Conservation (phyloP, 257 asterid species). For the Cynanchum wilfordii region DNA sequence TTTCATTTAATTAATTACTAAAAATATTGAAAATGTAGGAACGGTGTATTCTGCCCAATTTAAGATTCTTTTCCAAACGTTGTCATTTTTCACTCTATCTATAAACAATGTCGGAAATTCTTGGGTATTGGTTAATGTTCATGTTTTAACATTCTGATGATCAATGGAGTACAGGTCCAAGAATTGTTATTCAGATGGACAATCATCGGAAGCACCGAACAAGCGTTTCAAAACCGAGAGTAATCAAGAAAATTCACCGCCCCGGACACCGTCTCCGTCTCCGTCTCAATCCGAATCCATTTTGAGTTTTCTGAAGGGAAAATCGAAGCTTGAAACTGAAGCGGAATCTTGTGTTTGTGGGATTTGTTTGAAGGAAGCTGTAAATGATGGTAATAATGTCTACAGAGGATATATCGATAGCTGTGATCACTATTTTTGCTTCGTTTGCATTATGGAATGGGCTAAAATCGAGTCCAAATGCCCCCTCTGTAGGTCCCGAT, state of each 20-base stretch:
- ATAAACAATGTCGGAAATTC: too few relatives aligned
- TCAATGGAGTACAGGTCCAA: not conserved
- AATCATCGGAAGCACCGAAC: constrained; percentile 5
- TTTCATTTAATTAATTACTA: too few relatives aligned
- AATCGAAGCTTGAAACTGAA: constrained; percentile 27
- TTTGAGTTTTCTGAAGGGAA: constrained; percentile 26
- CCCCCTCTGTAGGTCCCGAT: constrained; percentile 70
- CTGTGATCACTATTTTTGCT: constrained; percentile 73
- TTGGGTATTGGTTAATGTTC: not conserved
- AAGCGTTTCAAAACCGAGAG: constrained; percentile 21
- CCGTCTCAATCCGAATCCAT: not conserved
- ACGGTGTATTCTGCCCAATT: too few relatives aligned
- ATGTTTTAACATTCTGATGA: not conserved
- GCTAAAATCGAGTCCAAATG: constrained; percentile 73
- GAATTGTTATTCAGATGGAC: not conserved
- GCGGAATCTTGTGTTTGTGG: constrained; percentile 43
- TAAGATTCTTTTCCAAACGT: too few relatives aligned
- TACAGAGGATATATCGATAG: constrained; percentile 60
- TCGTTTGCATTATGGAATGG: constrained; percentile 78
- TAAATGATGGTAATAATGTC: constrained; percentile 19
- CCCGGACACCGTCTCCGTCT: not conserved
- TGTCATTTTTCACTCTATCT: too few relatives aligned
- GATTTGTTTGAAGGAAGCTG: constrained; percentile 53
- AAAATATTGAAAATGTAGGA: too few relatives aligned
- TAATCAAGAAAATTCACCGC: constrained; percentile 7